Conservation (phyloP, 768 basidiomycete genomes). For the Lactarius vividus region DNA sequence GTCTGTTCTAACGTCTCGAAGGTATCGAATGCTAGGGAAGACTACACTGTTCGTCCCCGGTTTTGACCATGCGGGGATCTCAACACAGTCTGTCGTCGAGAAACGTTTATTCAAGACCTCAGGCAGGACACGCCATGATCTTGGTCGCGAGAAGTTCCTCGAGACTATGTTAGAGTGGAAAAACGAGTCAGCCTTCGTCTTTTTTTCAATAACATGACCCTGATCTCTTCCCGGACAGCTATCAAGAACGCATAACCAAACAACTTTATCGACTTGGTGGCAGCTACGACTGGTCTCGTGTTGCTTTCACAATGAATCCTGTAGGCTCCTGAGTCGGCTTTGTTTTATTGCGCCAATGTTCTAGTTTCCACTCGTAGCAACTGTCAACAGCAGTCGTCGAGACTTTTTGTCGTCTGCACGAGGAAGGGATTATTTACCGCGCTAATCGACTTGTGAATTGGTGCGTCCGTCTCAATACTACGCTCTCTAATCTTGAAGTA, state of each 20-base stretch:
- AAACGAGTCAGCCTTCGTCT: constrained; percentile 65
- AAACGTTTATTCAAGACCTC: constrained; percentile 82
- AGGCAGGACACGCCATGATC: constrained; percentile 84
- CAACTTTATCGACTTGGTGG: constrained; percentile 88
- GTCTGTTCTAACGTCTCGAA: constrained; percentile 32
- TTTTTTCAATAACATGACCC: not conserved
- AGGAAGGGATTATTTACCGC: constrained; percentile 90
- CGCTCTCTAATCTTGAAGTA: constrained; percentile 92
- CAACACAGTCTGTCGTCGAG: constrained; percentile 97
- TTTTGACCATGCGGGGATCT: constrained; percentile 98
- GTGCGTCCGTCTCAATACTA: constrained; percentile 95
- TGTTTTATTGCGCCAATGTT: not conserved
- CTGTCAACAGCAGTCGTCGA: constrained; percentile 88
- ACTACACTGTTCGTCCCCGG: constrained; percentile 90
- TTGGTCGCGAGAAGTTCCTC: constrained; percentile 87
- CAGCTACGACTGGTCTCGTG: constrained; percentile 92
- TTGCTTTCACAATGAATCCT: constrained; percentile 94
- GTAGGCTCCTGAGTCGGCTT: constrained; percentile 40
- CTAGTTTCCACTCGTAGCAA: constrained; percentile 34
- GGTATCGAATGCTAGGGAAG: constrained; percentile 96
- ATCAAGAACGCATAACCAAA: constrained; percentile 88
- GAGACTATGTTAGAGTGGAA: constrained; percentile 65
- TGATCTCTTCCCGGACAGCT: constrained; percentile 45
- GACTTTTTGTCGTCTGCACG: constrained; percentile 84
- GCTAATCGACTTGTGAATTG: constrained; percentile 84